Evolutionary conservation across 129 eudicot species (phyloP).

Genomic region (Gnaphalium uliginosum): DNA sequence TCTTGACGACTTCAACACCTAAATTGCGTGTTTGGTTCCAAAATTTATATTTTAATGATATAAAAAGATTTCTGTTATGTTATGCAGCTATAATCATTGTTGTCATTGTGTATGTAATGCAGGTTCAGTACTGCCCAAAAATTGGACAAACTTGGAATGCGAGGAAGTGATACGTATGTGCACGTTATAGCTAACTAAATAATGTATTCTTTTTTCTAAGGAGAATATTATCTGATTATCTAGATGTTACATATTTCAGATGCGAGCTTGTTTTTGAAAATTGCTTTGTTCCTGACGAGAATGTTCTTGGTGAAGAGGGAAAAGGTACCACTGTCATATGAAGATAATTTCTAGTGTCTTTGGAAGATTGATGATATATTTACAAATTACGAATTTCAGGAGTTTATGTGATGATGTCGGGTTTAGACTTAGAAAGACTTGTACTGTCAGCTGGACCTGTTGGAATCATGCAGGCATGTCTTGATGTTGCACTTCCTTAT

Average conservation of each 20-base stretch:
- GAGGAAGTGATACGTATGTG: constrained; percentile 98
- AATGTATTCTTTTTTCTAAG: neutral
- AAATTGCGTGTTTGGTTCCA: neutral
- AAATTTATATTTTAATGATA: neutral
- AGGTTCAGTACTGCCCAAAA: constrained; percentile 98
- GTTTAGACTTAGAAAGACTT: constrained; percentile 94
- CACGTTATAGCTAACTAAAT: constrained; percentile 6
- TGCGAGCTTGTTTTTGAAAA: constrained; percentile 98
- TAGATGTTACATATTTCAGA: constrained; percentile 47
- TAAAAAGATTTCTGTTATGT: neutral
- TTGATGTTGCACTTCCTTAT: constrained; percentile 92
- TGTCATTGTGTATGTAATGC: constrained; percentile 28
- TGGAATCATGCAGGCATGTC: constrained; percentile 95
- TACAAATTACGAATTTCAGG: constrained; percentile 47
- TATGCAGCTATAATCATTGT: neutral
- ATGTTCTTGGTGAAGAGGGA: constrained; percentile 93
- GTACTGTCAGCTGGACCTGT: constrained; percentile 95
- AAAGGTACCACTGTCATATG: constrained; percentile 50
- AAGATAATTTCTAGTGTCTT: neutral
- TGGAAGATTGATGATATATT: neutral
- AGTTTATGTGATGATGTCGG: constrained; percentile 98
- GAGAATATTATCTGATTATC: constrained; percentile 12
- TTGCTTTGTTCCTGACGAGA: constrained; percentile 94
- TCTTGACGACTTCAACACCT: constrained; percentile 9
- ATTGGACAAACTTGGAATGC: constrained; percentile 97